A percentile compares a stretch with the other conserved stretches of the same genome.
Conservation (phyloP, 2,329 filamentous ascomycete genomes). For the Colletotrichum sp. region DNA sequence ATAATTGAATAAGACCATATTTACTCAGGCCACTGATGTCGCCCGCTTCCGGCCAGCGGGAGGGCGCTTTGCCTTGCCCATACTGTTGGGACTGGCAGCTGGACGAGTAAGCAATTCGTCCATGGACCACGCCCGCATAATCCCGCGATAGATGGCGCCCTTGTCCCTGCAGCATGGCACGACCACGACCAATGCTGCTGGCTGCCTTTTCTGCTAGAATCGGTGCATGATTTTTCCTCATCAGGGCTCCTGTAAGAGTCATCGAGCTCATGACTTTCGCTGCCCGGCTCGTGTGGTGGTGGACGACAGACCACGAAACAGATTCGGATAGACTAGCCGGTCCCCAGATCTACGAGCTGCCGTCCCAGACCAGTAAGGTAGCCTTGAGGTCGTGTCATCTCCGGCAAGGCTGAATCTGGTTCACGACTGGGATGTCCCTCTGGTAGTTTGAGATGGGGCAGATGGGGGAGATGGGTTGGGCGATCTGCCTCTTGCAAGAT, state of each 20-base stretch:
- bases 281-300: background rate
- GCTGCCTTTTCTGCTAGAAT: background rate
- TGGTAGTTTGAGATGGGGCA: background rate
- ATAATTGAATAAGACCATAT: background rate
- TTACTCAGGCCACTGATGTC: background rate
- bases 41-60: background rate
- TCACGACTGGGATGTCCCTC: constrained; percentile 1
- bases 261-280: background rate
- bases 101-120: background rate
- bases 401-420: constrained; percentile 12
- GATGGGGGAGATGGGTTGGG: background rate
- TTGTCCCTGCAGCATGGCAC: background rate
- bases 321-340: background rate
- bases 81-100: background rate
- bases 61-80: background rate
- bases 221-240: background rate
- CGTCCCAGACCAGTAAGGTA: background rate
- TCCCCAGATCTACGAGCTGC: background rate
- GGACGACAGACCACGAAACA: background rate
- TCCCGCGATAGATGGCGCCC: background rate
- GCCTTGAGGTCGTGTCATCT: background rate
- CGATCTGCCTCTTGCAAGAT: constrained; percentile 10
- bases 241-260: background rate
- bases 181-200: background rate
- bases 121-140: background rate